Evolutionary conservation across 768 basidiomycete genomes (phyloP).

Genomic region (Chalciporus pseudorubinellus): DNA sequence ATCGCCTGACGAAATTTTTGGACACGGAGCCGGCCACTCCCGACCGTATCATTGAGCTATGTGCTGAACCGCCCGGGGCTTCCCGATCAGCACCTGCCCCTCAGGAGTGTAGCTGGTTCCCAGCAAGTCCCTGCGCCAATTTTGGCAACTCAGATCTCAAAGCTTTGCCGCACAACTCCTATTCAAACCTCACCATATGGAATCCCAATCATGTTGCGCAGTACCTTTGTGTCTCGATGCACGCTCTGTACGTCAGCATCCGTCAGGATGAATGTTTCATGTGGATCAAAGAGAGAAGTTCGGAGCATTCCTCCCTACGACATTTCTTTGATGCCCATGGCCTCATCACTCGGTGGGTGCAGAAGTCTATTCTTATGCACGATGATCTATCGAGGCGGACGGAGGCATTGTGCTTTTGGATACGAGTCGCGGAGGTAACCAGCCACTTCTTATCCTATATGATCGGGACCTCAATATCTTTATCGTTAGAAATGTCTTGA

Average conservation of each 20-base stretch:
- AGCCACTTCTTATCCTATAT: constrained; percentile 14
- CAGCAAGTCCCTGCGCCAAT: constrained; percentile 24
- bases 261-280: constrained; percentile 71
- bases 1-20: constrained; percentile 37
- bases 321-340: constrained; percentile 61
- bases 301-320: constrained; percentile 42
- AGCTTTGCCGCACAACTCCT: neutral
- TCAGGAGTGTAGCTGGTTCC: neutral
- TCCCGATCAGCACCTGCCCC: neutral
- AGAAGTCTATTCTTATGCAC: constrained; percentile 53
- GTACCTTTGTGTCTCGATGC: constrained; percentile 78
- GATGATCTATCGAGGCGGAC: constrained; percentile 53
- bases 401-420: constrained; percentile 68
- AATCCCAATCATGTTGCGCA: constrained; percentile 73
- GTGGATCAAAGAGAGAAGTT: constrained; percentile 46
- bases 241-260: constrained; percentile 64
- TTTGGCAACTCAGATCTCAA: neutral
- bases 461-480: neutral
- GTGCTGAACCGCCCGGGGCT: constrained; percentile 21
- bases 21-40: constrained; percentile 23
- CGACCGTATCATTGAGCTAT: constrained; percentile 32
- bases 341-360: constrained; percentile 65
- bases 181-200: constrained; percentile 39
- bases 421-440: constrained; percentile 70
- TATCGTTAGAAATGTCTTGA: constrained; percentile 57